Percentiles rank a stretch among this genome's conserved stretches.
Evolutionary conservation across 2,329 filamentous ascomycete species (phyloP).

Genomic region (Hymenoscyphus fraxineus): DNA sequence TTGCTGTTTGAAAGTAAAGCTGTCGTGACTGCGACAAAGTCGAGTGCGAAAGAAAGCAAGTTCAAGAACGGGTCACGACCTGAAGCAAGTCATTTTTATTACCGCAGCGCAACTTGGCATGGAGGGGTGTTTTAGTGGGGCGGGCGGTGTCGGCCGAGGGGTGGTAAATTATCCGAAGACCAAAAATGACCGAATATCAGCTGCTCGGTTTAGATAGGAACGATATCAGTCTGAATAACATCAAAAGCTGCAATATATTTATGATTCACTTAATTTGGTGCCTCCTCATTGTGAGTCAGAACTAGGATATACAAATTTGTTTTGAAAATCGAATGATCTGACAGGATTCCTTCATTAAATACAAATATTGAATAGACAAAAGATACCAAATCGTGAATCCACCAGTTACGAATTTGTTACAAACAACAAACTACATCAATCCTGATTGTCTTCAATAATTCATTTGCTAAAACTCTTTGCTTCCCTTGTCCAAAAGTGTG

Average conservation of each 20-base stretch:
- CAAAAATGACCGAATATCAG: not conserved
- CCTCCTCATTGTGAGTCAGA: not conserved
- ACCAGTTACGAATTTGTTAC: no score
- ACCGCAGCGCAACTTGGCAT: not conserved
- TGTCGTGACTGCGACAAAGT: slow-evolving; percentile 10
- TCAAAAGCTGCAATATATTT: not conserved
- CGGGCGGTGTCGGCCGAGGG: not conserved
- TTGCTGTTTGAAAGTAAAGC: not conserved
- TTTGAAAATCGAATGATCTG: no score
- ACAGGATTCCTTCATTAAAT: no score
- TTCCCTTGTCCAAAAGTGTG: no score
- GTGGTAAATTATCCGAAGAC: not conserved
- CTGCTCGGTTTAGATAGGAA: not conserved
- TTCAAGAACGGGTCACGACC: slow-evolving; percentile 1
- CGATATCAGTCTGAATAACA: not conserved
- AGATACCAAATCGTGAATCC: no score
- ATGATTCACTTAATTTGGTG: not conserved
- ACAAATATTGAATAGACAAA: no score
- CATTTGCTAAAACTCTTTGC: no score
- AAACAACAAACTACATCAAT: no score
- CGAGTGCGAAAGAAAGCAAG: slow-evolving; percentile 8
- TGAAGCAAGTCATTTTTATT: not conserved
- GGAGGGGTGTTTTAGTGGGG: not conserved
- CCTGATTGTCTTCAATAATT: no score
- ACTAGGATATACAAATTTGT: no score